A percentile compares a stretch with the other conserved stretches of the same genome.
phyloP scores from a whole-genome alignment of 148 eudicot genomes.

The Diospyros lotus region DNA sequence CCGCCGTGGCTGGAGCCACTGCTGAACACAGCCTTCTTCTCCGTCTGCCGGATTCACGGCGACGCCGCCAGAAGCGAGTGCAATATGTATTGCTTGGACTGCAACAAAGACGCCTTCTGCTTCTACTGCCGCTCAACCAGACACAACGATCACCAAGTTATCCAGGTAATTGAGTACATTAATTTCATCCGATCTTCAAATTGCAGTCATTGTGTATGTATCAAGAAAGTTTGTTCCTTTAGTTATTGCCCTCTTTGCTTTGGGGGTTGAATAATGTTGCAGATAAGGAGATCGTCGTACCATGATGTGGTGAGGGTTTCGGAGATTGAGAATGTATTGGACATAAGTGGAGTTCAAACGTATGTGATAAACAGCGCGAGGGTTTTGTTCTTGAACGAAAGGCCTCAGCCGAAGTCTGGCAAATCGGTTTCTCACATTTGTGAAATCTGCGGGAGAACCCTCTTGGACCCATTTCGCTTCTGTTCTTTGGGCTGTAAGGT shows the following conservation, averaged over 20 bases:
- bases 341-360: constrained; percentile 74
- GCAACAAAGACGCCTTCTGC: constrained; percentile 59
- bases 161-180: constrained; percentile 39
- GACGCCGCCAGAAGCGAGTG: constrained; percentile 74
- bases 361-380: constrained; percentile 91
- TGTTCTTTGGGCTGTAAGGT: constrained; percentile 85
- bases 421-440: constrained; percentile 76
- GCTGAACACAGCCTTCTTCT: constrained; percentile 56
- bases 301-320: constrained; percentile 90
- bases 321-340: constrained; percentile 66
- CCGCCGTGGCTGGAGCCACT: constrained; percentile 78
- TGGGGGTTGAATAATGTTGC: not conserved
- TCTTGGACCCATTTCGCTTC: constrained; percentile 74
- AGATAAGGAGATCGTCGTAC: constrained; percentile 91
- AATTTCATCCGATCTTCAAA: too few species aligned
- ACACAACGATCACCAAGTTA: constrained; percentile 77
- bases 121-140: constrained; percentile 67
- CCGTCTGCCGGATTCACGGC: constrained; percentile 55
- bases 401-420: constrained; percentile 76
- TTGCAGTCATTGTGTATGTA: too few species aligned
- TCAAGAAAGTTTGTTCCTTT: not conserved
- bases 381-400: constrained; percentile 78
- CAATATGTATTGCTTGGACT: constrained; percentile 83
- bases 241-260: constrained; percentile 8
- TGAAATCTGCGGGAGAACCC: constrained; percentile 79